A percentile compares a stretch with the other conserved stretches of the same genome.
Conservation (phyloP, 192 early-diverging fungal genomes). For the Coemansia sp. region DNA sequence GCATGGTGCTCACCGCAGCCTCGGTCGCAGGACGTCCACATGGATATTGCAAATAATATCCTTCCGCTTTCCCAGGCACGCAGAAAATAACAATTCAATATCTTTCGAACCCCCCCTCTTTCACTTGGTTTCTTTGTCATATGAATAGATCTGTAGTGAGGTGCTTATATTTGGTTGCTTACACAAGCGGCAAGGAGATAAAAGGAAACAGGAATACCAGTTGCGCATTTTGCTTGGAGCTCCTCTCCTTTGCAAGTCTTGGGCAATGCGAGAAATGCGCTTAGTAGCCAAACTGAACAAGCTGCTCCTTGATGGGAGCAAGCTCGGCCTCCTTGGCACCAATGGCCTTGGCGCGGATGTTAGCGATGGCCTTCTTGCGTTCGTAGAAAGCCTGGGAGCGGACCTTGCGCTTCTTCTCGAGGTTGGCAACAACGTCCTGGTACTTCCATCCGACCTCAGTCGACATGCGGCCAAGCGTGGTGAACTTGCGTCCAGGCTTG, state of each 20-base stretch:
- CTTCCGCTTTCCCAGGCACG: background rate
- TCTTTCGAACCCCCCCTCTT: background rate
- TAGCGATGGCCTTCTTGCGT: slow-evolving; percentile 79
- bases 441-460: slow-evolving; percentile 99
- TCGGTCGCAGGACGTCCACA: background rate
- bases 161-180: slow-evolving; percentile 1
- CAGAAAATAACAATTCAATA: background rate
- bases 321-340: slow-evolving; percentile 57
- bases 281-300: slow-evolving; percentile 63
- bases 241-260: too few species aligned
- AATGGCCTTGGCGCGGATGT: slow-evolving; percentile 62
- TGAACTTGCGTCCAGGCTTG: slow-evolving; percentile 97
- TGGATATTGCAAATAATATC: too few species aligned
- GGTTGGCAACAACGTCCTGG: slow-evolving; percentile 91
- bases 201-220: background rate
- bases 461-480: slow-evolving; percentile 88
- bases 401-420: slow-evolving; percentile 99
- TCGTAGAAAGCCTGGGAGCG: slow-evolving; percentile 90
- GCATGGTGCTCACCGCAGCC: background rate
- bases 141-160: background rate
- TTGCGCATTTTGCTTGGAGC: background rate
- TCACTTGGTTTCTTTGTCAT: background rate
- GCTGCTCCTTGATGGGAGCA: slow-evolving; percentile 59
- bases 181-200: slow-evolving; percentile 2
- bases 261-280: slow-evolving; percentile 8